phyloP scores from a whole-genome alignment of 495 filamentous ascomycete genomes.

The Hypoxylon fragiforme region DNA sequence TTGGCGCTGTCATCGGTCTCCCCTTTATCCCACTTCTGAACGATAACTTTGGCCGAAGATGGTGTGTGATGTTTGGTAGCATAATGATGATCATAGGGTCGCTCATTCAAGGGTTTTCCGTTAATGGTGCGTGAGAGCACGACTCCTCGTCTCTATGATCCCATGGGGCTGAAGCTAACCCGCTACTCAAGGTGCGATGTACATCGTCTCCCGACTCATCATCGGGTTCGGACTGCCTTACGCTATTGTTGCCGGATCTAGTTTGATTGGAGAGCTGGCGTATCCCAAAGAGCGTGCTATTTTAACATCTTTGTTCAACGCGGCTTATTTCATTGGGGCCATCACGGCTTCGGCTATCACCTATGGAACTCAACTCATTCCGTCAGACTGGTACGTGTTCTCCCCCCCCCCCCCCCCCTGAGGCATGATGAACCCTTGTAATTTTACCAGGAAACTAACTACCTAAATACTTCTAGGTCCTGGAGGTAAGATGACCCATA shows the following conservation, averaged over 20 bases:
- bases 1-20: slow-evolving; percentile 54
- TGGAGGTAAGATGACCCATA: no score
- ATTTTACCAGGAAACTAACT: not conserved
- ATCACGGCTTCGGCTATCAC: slow-evolving; percentile 62
- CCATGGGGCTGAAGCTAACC: not conserved
- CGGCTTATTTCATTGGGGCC: slow-evolving; percentile 64
- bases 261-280: slow-evolving; percentile 65
- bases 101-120: slow-evolving; percentile 56
- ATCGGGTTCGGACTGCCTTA: slow-evolving; percentile 68
- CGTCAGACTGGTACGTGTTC: slow-evolving; percentile 54
- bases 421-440: no score
- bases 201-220: slow-evolving; percentile 65
- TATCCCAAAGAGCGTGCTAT: slow-evolving; percentile 69
- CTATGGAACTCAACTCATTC: slow-evolving; percentile 59
- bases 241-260: slow-evolving; percentile 66
- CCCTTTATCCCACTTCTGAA: slow-evolving; percentile 63
- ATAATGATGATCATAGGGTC: slow-evolving; percentile 60
- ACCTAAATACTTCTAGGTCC: slow-evolving; percentile 35
- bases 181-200: slow-evolving; percentile 52
- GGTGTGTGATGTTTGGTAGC: slow-evolving; percentile 63
- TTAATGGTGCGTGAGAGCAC: slow-evolving; percentile 44
- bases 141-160: not conserved
- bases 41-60: slow-evolving; percentile 57
- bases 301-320: slow-evolving; percentile 69
- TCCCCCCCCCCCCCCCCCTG: no score